These are phyloP conservation scores for Heliosperma pusillum DNA, from an alignment of 148 eudicot species.

Conservation along the genomic window DNA sequence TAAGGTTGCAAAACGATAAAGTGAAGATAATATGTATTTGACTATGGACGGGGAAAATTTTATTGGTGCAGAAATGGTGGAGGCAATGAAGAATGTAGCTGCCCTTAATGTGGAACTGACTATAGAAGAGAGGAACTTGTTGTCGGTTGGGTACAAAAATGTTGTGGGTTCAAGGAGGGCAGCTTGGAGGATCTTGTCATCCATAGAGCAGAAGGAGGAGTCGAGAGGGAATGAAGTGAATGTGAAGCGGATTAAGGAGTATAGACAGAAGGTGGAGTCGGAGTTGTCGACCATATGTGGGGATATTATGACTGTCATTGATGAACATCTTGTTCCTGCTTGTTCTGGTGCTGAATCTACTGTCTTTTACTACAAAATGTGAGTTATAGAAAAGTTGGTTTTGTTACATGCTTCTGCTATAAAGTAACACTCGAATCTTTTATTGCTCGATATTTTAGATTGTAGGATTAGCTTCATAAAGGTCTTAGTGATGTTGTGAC, in stretches of 20 bases:
- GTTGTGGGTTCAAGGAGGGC: conserved; percentile 18
- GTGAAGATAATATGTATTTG: background rate
- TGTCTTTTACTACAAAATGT: conserved; percentile 20
- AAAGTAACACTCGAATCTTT: background rate
- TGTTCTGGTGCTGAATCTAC: conserved; percentile 20
- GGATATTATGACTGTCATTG: conserved; percentile 20
- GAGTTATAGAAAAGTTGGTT: background rate
- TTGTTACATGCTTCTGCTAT: background rate
- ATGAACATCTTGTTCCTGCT: conserved; percentile 20
- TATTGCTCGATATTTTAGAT: background rate
- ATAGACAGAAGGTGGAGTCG: conserved; percentile 16
- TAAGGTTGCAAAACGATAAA: no score
- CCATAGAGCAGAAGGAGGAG: conserved; percentile 18
- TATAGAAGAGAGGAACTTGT: conserved; percentile 17
- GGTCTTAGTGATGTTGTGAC: background rate
- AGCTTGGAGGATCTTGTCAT: conserved; percentile 18
- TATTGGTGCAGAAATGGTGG: conserved; percentile 19
- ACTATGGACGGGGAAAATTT: background rate
- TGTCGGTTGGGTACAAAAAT: conserved; percentile 17
- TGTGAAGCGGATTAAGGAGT: conserved; percentile 19
- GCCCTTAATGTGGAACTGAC: conserved; percentile 15
- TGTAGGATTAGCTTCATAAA: no score
- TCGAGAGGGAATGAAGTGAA: conserved; percentile 20
- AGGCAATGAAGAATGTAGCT: conserved; percentile 20
- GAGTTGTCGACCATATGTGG: conserved; percentile 18